Conservation (phyloP, 257 asterid species). For the Solanum clarkiae region DNA sequence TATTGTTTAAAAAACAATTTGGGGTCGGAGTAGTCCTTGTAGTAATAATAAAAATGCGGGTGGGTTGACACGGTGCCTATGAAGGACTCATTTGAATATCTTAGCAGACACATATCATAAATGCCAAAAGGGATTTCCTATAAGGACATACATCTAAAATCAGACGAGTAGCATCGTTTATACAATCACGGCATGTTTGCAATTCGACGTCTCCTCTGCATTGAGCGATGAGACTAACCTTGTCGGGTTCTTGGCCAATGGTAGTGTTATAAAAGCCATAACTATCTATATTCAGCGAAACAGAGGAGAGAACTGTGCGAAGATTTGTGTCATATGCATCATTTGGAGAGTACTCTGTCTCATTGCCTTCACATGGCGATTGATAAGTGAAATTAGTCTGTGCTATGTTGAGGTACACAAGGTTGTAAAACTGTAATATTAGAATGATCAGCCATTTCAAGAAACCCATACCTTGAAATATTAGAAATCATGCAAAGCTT, state of each 20-base stretch:
- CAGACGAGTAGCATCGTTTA: background rate
- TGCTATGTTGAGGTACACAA: background rate
- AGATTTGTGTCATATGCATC: constrained; percentile 13
- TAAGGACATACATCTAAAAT: constrained; percentile 3
- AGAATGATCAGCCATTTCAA: background rate
- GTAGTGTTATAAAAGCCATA: constrained; percentile 16
- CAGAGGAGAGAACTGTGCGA: constrained; percentile 13
- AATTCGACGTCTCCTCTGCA: constrained; percentile 20
- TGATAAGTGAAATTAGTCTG: background rate
- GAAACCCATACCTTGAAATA: background rate
- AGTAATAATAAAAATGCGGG: fast-evolving
- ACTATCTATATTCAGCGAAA: background rate
- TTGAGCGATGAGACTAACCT: constrained; percentile 3
- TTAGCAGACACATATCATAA: constrained; percentile 7
- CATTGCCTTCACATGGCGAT: background rate
- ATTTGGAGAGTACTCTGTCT: constrained; percentile 1
- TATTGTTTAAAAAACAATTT: background rate
- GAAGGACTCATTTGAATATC: constrained; percentile 9
- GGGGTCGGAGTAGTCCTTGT: background rate
- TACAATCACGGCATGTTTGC: constrained; percentile 11
- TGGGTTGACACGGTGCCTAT: background rate
- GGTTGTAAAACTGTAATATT: background rate
- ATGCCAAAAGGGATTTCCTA: background rate
- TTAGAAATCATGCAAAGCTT: background rate
- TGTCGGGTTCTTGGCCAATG: background rate